Conservation (phyloP, 768 basidiomycete species). For the Porphyrellus cyaneotinctus region DNA sequence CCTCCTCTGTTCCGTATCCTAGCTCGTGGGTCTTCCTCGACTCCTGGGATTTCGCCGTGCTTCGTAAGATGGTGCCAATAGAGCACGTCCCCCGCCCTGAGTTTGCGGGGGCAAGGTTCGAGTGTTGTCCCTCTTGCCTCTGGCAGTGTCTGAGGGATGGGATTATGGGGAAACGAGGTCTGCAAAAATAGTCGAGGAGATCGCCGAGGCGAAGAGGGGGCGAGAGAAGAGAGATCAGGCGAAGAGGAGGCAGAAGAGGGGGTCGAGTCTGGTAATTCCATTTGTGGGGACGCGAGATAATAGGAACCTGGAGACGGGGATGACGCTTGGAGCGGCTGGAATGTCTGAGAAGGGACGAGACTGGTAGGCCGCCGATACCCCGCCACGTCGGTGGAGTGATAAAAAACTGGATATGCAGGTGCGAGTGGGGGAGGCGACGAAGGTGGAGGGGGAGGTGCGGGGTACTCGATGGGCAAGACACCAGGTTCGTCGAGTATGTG, state of each 20-base stretch:
- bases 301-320: conserved; percentile 14
- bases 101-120: conserved; percentile 33
- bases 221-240: conserved; percentile 17
- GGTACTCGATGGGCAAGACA: conserved; percentile 44
- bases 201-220: conserved; percentile 20
- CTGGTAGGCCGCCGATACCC: conserved; percentile 16
- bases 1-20: conserved; percentile 17
- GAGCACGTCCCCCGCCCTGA: conserved; percentile 58
- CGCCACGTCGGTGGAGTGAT: conserved; percentile 25
- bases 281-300: conserved; percentile 22
- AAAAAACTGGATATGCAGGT: conserved; percentile 27
- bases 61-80: conserved; percentile 75
- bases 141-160: conserved; percentile 8
- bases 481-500: conserved; percentile 64
- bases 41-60: conserved; percentile 69
- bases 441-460: conserved; percentile 29
- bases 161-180: conserved; percentile 9
- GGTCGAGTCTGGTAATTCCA: conserved; percentile 21
- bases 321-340: conserved; percentile 20
- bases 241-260: conserved; percentile 24
- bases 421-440: conserved; percentile 31
- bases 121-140: conserved; percentile 11
- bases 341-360: conserved; percentile 16
- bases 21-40: conserved; percentile 58
- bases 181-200: conserved; percentile 21